Evolutionary conservation across 1,284 basidiomycete genomes (phyloP).

Genomic region (Ceratorhiza oryzae-sativae): DNA sequence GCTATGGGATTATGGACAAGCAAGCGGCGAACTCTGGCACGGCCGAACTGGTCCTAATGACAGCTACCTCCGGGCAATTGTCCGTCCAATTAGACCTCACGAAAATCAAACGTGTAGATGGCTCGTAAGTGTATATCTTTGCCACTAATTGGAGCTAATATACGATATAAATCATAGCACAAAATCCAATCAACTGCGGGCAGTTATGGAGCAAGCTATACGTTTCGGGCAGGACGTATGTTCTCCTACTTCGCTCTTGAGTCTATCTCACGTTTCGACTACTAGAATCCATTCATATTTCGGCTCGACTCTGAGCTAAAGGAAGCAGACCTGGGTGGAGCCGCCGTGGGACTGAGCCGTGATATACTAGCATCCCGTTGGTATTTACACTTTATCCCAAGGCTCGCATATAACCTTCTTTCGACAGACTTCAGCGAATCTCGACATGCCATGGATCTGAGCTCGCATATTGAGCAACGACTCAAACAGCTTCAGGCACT

Average conservation of each 20-base stretch:
- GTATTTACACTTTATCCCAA: conserved; percentile 19
- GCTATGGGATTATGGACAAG: conserved; percentile 65
- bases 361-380: conserved; percentile 70
- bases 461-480: conserved; percentile 77
- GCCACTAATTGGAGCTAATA: background rate
- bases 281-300: conserved; percentile 83
- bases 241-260: background rate
- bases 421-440: conserved; percentile 57
- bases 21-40: conserved; percentile 50
- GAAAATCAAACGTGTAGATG: conserved; percentile 63
- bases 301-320: conserved; percentile 80
- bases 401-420: background rate
- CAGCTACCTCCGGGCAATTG: conserved; percentile 53
- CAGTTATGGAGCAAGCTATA: conserved; percentile 87
- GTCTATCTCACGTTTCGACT: background rate
- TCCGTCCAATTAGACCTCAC: conserved; percentile 66
- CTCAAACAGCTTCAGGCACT: conserved; percentile 80
- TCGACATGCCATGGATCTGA: conserved; percentile 78
- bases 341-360: conserved; percentile 77
- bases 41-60: conserved; percentile 39
- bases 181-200: conserved; percentile 73
- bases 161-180: conserved; percentile 54
- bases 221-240: conserved; percentile 74
- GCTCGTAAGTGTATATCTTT: conserved; percentile 57
- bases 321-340: conserved; percentile 80